Percentiles rank a stretch among this genome's conserved stretches.
These are phyloP conservation scores for Colletotrichum camelliae DNA, from an alignment of 2,329 filamentous ascomycete species.

Conservation along the genomic window DNA sequence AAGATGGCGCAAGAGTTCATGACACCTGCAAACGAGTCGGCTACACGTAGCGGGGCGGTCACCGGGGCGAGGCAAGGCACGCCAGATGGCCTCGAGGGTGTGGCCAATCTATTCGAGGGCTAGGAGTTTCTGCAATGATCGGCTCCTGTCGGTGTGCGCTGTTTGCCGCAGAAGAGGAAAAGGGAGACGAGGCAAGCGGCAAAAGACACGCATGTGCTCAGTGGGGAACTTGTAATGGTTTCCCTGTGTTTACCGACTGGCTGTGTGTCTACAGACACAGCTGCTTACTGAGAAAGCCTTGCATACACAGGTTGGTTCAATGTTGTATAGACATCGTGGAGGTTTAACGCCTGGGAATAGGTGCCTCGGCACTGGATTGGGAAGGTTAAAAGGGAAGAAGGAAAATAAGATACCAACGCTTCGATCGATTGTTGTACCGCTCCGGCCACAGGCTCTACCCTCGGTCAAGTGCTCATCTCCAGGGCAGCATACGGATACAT, in stretches of 20 bases:
- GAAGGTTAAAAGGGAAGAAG: not conserved
- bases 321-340: not conserved
- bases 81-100: constrained; percentile 59
- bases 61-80: constrained; percentile 38
- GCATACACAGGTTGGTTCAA: not conserved
- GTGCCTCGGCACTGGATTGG: not conserved
- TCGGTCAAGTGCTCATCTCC: not conserved
- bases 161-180: not conserved
- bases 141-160: not conserved
- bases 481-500: not conserved
- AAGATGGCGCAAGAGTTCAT: constrained; percentile 73
- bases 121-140: constrained; percentile 18
- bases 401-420: constrained; percentile 11
- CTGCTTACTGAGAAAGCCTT: not conserved
- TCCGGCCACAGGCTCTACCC: not conserved
- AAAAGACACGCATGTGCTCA: not conserved
- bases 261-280: not conserved
- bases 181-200: not conserved
- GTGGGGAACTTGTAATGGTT: not conserved
- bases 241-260: not conserved
- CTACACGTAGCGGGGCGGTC: constrained; percentile 31
- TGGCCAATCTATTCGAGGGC: constrained; percentile 56
- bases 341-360: not conserved
- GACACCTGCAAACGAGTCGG: constrained; percentile 43
- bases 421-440: not conserved